Evolutionary conservation across 2,329 filamentous ascomycete species (phyloP), one percentile per base, ranked within the genome.

Genomic region (Claviceps arundinis): DNA sequence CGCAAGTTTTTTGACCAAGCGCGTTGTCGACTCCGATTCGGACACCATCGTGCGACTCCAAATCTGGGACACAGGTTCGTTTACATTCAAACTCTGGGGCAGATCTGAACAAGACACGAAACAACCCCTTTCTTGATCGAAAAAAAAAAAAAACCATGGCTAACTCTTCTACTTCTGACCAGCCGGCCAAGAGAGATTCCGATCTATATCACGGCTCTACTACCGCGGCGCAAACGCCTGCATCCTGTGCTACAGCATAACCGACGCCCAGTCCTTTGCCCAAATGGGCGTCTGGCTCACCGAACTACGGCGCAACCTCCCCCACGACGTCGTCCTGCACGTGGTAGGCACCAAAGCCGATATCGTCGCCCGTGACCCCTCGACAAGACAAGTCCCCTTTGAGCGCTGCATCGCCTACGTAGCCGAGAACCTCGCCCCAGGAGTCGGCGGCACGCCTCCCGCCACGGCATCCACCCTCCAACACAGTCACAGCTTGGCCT

Each of bases 341-440:
- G 85, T 96, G n/a, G 90, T 97, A 8, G 93, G 91, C 57, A 97
- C 89, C 11, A 95, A 95, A 66, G 84, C 86, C 55, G 91, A 98
- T 68, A 82, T 97, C 45, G 90, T 96, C 49, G 84, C 89, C 42
- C 78, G 85, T 59, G 89, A 96, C 56, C 89, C 91, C 5, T 76
- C 77, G 5, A 75, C 76, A 56, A 82, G 91, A 52, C 82, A 90
- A 63, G 89, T 98, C 5, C 88, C 90, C 19, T 97, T 97, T 65
- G 91, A 98, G 69, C 81, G 87, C 57, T 96, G 90, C 65, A 95
- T 97, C 62, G 89, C 88, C 47, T 98, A 96, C 68, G 89, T 96
- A 41, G 90, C 89, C 26, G 89, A 96, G 68, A 87, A 95, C 64
- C 77, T 95, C 2, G 87, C 87, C 52, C 87, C 89, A 0, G 80